A percentile compares a stretch with the other conserved stretches of the same genome.
phyloP scores from a whole-genome alignment of 2,329 filamentous ascomycete species.

The Arthrobotrys musiformis region DNA sequence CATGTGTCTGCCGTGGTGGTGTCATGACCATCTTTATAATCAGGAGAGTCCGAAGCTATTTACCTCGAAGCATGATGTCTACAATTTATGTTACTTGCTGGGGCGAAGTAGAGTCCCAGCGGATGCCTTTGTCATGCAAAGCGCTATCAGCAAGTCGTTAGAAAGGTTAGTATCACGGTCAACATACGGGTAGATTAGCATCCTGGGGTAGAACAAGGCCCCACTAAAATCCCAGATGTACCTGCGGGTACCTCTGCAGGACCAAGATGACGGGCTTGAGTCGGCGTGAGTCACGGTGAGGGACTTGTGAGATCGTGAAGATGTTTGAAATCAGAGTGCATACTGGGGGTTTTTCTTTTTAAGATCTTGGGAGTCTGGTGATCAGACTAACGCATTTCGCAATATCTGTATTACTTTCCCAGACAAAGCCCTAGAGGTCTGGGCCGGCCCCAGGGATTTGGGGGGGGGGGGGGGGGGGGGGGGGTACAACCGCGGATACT shows the following conservation, averaged over 20 bases:
- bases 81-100: slow-evolving; percentile 49
- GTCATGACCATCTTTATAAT: slow-evolving; percentile 56
- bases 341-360: slow-evolving; percentile 19
- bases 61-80: slow-evolving; percentile 47
- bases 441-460: slow-evolving; percentile 17
- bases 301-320: slow-evolving; percentile 29
- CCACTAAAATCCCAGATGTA: slow-evolving; percentile 34
- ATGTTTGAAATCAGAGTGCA: slow-evolving; percentile 39
- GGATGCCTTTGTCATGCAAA: slow-evolving; percentile 44
- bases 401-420: slow-evolving; percentile 48
- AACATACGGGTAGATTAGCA: slow-evolving; percentile 16
- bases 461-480: not conserved
- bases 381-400: slow-evolving; percentile 53
- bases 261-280: slow-evolving; percentile 41
- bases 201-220: slow-evolving; percentile 17
- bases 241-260: slow-evolving; percentile 48
- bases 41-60: slow-evolving; percentile 52
- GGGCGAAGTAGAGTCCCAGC: slow-evolving; percentile 40
- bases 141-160: slow-evolving; percentile 26
- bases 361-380: slow-evolving; percentile 37
- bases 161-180: slow-evolving; percentile 27
- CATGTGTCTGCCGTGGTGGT: slow-evolving; percentile 55
- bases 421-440: slow-evolving; percentile 15
- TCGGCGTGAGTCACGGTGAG: slow-evolving; percentile 50
- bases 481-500: slow-evolving; percentile 34